A percentile compares a stretch with the other conserved stretches of the same genome.
Conservation (phyloP, 495 filamentous ascomycete species). For the Ramalina peruviana region DNA sequence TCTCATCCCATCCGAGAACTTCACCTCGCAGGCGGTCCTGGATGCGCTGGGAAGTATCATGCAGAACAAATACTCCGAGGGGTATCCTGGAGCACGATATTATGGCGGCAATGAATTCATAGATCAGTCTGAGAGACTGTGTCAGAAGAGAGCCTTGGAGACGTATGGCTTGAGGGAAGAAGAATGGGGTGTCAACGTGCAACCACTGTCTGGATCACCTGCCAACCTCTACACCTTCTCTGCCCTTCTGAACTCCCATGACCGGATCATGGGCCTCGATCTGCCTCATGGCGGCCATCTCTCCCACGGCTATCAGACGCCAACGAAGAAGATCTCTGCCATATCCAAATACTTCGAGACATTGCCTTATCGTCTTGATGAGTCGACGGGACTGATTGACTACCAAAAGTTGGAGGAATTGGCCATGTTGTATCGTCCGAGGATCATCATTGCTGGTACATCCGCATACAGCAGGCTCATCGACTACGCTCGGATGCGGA, state of each 20-base stretch:
- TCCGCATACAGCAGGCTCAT: constrained; percentile 91
- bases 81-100: constrained; percentile 91
- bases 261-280: constrained; percentile 93
- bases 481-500: constrained; percentile 78
- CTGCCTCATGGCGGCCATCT: constrained; percentile 93
- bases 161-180: constrained; percentile 68
- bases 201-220: constrained; percentile 86
- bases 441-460: constrained; percentile 87
- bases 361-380: constrained; percentile 81
- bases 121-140: constrained; percentile 77
- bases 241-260: constrained; percentile 79
- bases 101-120: constrained; percentile 97
- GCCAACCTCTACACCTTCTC: constrained; percentile 95
- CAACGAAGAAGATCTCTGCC: constrained; percentile 95
- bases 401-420: constrained; percentile 79
- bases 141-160: constrained; percentile 77
- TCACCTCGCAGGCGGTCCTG: constrained; percentile 91
- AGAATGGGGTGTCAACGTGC: constrained; percentile 97
- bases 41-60: constrained; percentile 95
- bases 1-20: constrained; percentile 97
- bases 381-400: constrained; percentile 84
- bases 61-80: constrained; percentile 99
- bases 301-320: constrained; percentile 95
- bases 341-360: constrained; percentile 99
- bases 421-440: constrained; percentile 78